Evolutionary conservation across 139 green algal genomes (phyloP).

Genomic region (Picochlorum sp.): DNA sequence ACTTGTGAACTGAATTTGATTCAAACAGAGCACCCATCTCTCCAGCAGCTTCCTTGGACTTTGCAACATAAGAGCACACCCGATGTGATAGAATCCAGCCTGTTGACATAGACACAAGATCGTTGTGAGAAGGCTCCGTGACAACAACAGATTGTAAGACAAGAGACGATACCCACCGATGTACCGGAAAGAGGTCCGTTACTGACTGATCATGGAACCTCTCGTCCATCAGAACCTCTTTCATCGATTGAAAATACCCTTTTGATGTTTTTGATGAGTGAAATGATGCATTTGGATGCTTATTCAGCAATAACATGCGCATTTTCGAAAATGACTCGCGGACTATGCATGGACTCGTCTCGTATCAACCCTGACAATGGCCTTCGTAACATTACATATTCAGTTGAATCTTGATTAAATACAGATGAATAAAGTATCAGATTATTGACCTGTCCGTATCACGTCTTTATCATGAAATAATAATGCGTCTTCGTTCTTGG

Average conservation of each 20-base stretch:
- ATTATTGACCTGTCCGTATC: no score
- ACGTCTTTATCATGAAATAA: no score
- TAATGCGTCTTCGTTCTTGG: no score
- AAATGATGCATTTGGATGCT: slow-evolving; percentile 3
- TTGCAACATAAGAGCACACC: slow-evolving; percentile 23
- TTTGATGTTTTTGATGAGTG: slow-evolving; percentile 2
- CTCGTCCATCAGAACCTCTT: slow-evolving; percentile 1
- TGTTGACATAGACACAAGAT: neutral
- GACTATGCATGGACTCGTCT: no score
- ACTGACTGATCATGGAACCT: neutral
- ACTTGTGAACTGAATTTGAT: neutral
- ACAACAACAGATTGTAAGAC: no score
- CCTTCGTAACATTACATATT: no score
- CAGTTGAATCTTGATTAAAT: no score
- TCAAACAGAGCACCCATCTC: slow-evolving; percentile 16
- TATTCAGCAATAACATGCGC: neutral
- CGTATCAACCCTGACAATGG: no score
- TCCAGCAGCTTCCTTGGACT: slow-evolving; percentile 6
- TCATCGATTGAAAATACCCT: slow-evolving; percentile 8
- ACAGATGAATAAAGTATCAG: no score
- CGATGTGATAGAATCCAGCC: slow-evolving; percentile 25
- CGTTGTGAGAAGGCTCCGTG: no score
- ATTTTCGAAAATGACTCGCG: slow-evolving; percentile 2
- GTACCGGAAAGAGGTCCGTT: neutral
- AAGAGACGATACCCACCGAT: no score